phyloP scores from a whole-genome alignment of 2,329 filamentous ascomycete species.

The Dothistroma pini region DNA sequence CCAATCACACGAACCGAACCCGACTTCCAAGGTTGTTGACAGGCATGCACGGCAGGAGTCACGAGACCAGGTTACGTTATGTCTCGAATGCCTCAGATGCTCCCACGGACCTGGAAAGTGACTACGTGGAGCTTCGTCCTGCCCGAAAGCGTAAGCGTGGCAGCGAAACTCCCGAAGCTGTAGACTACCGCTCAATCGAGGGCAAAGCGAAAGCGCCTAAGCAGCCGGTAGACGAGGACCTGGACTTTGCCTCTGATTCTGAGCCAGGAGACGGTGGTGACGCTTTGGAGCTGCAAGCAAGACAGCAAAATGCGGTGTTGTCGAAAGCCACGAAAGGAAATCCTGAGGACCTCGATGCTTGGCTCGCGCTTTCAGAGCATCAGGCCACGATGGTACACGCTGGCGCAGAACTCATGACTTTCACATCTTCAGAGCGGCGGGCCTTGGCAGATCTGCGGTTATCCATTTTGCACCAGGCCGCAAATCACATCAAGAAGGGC shows the following conservation, averaged over 20 bases:
- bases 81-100: conserved; percentile 4
- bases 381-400: conserved; percentile 65
- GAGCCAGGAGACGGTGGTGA: conserved; percentile 14
- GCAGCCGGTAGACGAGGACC: conserved; percentile 36
- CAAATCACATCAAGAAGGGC: conserved; percentile 53
- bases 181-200: conserved; percentile 41
- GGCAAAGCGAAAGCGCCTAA: conserved; percentile 26
- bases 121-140: conserved; percentile 21
- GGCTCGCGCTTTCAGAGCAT: conserved; percentile 74
- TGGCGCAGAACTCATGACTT: conserved; percentile 43
- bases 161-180: conserved; percentile 13
- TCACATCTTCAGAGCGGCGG: conserved; percentile 59
- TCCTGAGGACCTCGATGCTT: conserved; percentile 65
- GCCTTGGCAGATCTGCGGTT: conserved; percentile 77
- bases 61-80: conserved; percentile 10
- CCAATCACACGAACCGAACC: not conserved
- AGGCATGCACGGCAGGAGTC: conserved; percentile 12
- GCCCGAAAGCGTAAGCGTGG: conserved; percentile 21
- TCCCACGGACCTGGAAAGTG: conserved; percentile 5
- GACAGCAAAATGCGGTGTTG: conserved; percentile 58
- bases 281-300: conserved; percentile 33
- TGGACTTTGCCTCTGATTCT: conserved; percentile 34
- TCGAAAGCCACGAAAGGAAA: conserved; percentile 60
- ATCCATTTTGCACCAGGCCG: conserved; percentile 72
- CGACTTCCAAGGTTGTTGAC: conserved; percentile 13